These are phyloP conservation scores for Cyclocybe cylindracea DNA, from an alignment of 768 basidiomycete genomes.

Conservation along the genomic window DNA sequence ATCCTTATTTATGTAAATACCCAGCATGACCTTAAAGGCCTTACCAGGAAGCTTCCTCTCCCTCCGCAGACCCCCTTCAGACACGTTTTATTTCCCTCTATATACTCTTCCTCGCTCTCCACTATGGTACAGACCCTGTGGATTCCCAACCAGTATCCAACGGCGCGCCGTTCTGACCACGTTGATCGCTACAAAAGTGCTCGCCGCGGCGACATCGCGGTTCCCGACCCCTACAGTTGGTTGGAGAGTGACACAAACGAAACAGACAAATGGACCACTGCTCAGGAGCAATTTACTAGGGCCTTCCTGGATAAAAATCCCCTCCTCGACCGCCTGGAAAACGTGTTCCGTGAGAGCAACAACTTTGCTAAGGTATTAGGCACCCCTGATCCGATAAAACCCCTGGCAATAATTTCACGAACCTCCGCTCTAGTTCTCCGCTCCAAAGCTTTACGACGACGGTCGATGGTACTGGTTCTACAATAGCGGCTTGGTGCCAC, in stretches of 20 bases:
- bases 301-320: constrained; percentile 62
- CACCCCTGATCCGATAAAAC: not conserved
- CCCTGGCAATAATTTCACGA: not conserved
- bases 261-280: constrained; percentile 63
- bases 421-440: constrained; percentile 51
- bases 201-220: constrained; percentile 56
- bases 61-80: constrained; percentile 5
- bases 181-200: constrained; percentile 71
- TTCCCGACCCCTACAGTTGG: constrained; percentile 77
- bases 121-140: constrained; percentile 47
- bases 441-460: constrained; percentile 62
- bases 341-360: constrained; percentile 49
- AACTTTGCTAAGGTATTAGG: constrained; percentile 43
- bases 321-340: constrained; percentile 58
- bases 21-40: no score
- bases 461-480: constrained; percentile 81
- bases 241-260: constrained; percentile 67
- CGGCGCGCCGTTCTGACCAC: constrained; percentile 64
- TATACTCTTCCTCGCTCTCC: constrained; percentile 22
- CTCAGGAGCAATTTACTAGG: constrained; percentile 60
- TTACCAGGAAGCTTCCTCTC: no score
- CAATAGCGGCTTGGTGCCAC: constrained; percentile 76
- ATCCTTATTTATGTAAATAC: not conserved
- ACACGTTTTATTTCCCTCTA: constrained; percentile 24
- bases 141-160: constrained; percentile 62